Percentiles rank a stretch among this genome's conserved stretches.
phyloP scores from a whole-genome alignment of 352 stramenopile species.

The Phytophthora kernoviae region DNA sequence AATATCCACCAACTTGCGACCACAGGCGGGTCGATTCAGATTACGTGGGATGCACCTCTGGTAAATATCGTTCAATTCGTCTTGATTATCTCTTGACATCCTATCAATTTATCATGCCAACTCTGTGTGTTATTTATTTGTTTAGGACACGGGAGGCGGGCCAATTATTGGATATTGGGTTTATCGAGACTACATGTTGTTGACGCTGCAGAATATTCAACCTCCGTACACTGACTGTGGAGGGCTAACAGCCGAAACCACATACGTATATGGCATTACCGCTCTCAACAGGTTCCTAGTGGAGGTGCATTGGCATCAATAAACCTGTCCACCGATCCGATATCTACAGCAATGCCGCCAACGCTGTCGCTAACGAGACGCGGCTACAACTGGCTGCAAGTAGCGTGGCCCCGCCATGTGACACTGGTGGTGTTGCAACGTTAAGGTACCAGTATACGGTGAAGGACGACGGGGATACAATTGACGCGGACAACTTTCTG shows the following conservation, averaged over 20 bases:
- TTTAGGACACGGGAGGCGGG: constrained; percentile 43
- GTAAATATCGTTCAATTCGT: constrained; percentile 27
- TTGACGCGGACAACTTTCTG: constrained; percentile 34
- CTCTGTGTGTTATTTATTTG: no score
- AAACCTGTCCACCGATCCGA: constrained; percentile 24
- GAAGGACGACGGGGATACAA: background rate
- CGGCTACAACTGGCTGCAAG: constrained; percentile 36
- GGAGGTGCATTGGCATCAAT: constrained; percentile 44
- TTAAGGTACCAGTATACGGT: constrained; percentile 50
- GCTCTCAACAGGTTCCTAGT: constrained; percentile 40
- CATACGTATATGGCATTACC: constrained; percentile 55
- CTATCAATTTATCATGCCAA: no score
- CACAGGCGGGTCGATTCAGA: constrained; percentile 47
- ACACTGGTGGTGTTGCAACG: constrained; percentile 36
- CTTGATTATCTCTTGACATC: background rate
- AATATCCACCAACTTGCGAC: constrained; percentile 27
- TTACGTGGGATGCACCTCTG: constrained; percentile 49
- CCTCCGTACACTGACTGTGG: constrained; percentile 58
- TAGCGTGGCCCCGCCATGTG: constrained; percentile 43
- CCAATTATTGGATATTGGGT: constrained; percentile 55
- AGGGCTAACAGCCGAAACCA: constrained; percentile 30
- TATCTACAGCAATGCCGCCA: constrained; percentile 39
- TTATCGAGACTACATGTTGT: constrained; percentile 58
- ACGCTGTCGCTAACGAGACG: constrained; percentile 19
- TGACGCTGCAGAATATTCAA: constrained; percentile 32